Evolutionary conservation across 495 filamentous ascomycete species (phyloP).

Genomic region (Penicillium egyptiacum): DNA sequence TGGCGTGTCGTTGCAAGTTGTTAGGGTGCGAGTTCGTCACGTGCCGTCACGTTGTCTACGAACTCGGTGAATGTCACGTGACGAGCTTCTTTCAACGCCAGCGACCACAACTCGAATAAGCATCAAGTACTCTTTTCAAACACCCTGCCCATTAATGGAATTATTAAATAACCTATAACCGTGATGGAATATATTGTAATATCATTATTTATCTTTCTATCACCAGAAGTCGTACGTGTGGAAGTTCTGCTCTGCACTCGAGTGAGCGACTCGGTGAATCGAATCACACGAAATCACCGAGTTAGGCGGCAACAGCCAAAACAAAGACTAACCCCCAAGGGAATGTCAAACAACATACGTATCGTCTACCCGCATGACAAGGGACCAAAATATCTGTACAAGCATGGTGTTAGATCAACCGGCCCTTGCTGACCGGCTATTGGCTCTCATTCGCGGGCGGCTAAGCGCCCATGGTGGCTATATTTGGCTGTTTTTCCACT

Average conservation of each 20-base stretch:
- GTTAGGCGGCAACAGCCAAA: not conserved
- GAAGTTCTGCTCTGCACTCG: not conserved
- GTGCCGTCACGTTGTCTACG: not conserved
- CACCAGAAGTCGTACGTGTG: not conserved
- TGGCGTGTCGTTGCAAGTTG: not conserved
- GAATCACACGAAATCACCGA: conserved; percentile 2
- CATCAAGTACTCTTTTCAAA: not conserved
- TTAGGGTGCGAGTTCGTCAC: conserved; percentile 5
- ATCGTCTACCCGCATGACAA: not conserved
- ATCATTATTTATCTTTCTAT: not conserved
- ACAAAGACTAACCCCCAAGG: not conserved
- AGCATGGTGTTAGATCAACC: conserved; percentile 16
- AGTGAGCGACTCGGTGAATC: not conserved
- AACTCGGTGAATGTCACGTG: not conserved
- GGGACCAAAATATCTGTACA: not conserved
- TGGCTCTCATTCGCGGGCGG: conserved; percentile 19
- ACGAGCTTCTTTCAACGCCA: not conserved
- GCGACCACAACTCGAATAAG: conserved; percentile 3
- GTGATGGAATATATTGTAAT: not conserved
- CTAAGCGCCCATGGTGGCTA: conserved; percentile 29
- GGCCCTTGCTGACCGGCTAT: conserved; percentile 4
- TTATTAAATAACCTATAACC: not conserved
- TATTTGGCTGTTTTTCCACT: conserved; percentile 21
- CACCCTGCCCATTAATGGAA: not conserved
- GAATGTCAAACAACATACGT: not conserved